Evolutionary conservation across 495 filamentous ascomycete species (phyloP).

Genomic region (Cercophora samala): DNA sequence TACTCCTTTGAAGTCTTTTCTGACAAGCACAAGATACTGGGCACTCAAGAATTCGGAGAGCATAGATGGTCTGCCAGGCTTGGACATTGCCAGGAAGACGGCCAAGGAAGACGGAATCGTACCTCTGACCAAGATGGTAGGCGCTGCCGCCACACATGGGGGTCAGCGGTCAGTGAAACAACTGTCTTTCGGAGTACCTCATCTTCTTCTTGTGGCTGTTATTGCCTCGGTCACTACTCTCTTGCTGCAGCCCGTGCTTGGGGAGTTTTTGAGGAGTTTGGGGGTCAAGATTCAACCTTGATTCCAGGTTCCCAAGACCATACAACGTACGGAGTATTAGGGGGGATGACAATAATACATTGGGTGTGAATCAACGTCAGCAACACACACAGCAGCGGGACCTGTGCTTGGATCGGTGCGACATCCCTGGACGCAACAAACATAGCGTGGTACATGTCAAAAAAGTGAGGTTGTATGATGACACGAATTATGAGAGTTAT

Average conservation of each 20-base stretch:
- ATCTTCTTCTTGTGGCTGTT: not conserved
- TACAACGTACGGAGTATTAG: not conserved
- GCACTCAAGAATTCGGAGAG: constrained; percentile 53
- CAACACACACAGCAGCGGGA: too few species aligned
- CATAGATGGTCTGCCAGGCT: constrained; percentile 53
- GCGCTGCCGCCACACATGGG: constrained; percentile 18
- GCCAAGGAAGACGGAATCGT: constrained; percentile 41
- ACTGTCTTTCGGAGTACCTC: not conserved
- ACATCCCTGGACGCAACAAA: too few species aligned
- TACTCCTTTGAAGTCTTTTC: not conserved
- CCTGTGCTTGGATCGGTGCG: too few species aligned
- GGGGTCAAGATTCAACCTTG: not conserved
- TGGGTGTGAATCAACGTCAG: not conserved
- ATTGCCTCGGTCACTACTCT: not conserved
- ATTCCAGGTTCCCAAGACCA: not conserved
- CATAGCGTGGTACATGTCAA: too few species aligned
- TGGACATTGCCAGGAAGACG: constrained; percentile 41
- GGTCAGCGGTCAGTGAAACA: not conserved
- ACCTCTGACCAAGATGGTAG: constrained; percentile 53
- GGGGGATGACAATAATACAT: not conserved
- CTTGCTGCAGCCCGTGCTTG: constrained; percentile 1
- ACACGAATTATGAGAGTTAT: too few species aligned
- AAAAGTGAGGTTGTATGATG: too few species aligned
- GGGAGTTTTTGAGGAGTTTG: not conserved
- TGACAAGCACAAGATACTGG: constrained; percentile 46